These are phyloP conservation scores for Sequoia sempervirens DNA, from an alignment of 75 land plant genomes.

Conservation along the genomic window DNA sequence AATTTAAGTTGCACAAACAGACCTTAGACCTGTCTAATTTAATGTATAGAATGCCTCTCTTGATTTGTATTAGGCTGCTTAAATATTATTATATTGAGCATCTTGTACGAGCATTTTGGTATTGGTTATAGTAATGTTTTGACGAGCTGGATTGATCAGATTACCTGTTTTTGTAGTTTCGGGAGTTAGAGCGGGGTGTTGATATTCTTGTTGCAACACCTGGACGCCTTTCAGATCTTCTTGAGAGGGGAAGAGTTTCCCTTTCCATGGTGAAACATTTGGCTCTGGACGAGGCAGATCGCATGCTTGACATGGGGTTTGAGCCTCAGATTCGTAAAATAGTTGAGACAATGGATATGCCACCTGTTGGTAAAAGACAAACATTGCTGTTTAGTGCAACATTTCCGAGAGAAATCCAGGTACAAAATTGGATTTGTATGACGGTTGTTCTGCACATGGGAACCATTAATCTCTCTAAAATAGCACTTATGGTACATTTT, in stretches of 20 bases:
- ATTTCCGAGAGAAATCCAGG: slow-evolving; percentile 58
- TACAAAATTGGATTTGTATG: not conserved
- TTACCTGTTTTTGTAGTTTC: slow-evolving; percentile 20
- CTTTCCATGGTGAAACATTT: slow-evolving; percentile 38
- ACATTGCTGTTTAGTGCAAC: slow-evolving; percentile 70
- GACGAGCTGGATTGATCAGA: not conserved
- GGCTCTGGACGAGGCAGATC: slow-evolving; percentile 65
- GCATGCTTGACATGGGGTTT: slow-evolving; percentile 76
- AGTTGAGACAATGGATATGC: slow-evolving; percentile 60
- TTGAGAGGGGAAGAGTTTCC: slow-evolving; percentile 51
- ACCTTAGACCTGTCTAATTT: not conserved
- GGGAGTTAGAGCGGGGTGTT: slow-evolving; percentile 56
- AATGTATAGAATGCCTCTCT: not conserved
- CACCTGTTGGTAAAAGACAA: slow-evolving; percentile 47
- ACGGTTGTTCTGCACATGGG: not conserved
- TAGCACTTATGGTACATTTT: not conserved
- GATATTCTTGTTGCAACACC: slow-evolving; percentile 73
- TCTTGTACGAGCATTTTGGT: not conserved
- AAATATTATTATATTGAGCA: not conserved
- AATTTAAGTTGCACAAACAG: not conserved
- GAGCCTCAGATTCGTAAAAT: slow-evolving; percentile 63
- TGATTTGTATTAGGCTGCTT: not conserved
- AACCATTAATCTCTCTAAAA: not conserved
- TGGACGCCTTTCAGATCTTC: slow-evolving; percentile 54
- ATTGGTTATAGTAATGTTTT: not conserved